Base-by-base conservation (phyloP, 2,329 filamentous ascomycete species). In the Colletotrichum sansevieriae region DNA sequence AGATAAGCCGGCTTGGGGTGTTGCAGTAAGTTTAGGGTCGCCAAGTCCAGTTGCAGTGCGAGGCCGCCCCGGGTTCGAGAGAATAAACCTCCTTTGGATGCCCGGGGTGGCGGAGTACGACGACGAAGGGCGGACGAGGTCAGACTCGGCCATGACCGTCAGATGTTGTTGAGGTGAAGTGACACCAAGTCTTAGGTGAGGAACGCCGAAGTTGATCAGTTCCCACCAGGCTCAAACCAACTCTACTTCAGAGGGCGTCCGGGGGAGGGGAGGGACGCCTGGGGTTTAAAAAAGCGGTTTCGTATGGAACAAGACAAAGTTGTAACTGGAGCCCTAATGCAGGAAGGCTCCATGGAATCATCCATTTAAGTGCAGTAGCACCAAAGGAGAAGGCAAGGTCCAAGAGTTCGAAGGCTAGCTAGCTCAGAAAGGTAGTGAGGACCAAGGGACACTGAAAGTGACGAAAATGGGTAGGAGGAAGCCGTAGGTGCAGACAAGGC, bases 1-100 rank as follows among this genome's bases (percentile, higher is more conserved):
- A 37, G 78, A 76, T 33, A 86, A 76, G 67, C 58, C 58, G 22
- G 64, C 55, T 18, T 56, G 56, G 13, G 55, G 49, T 8, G 55
- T 46, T 43, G 60, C 12, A n/a, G 47, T 49, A 12, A 33, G 35
- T 56, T 61, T 66, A 8, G 62, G 62, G 11, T 69, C 66, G 49
- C 51, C 39, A 41, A 47, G 66, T 43, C 66, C 62, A 22, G 55
- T 44, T 44, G 66, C 66, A 58, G 66, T 69, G 29, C 66, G 66
- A 66, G 66, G 66, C 37, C 66, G 66, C 55, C 66, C 66, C 62
- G 66, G 66, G 66, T 55, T 69, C 18, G 66, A 69, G 35, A 69
- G 66, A 33, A 69, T 62, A 33, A 69, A 69, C 43, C 66, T 69
- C 49, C 66, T 69, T 49, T 66, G 66, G 15, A 44, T 25, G 18